These are phyloP conservation scores for Schizothecium vesticola DNA, from an alignment of 495 filamentous ascomycete genomes.

Conservation along the genomic window DNA sequence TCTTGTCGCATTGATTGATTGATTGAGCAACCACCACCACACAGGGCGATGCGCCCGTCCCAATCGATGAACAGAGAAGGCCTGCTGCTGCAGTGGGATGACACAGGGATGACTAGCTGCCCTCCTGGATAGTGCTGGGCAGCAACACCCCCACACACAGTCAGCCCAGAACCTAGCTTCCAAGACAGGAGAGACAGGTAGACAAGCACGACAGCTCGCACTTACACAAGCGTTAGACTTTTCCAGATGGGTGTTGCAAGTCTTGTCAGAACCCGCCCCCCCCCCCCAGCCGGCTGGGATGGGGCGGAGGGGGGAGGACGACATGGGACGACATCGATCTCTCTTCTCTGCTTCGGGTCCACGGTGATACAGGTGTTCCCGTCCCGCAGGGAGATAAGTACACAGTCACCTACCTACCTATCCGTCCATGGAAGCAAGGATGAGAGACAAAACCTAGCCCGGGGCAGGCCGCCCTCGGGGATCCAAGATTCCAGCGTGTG, in stretches of 20 bases:
- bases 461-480: background rate
- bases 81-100: slow-evolving; percentile 8
- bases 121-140: background rate
- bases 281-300: background rate
- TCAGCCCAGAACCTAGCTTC: background rate
- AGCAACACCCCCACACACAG: background rate
- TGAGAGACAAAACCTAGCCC: background rate
- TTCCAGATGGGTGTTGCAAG: background rate
- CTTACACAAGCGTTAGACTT: background rate
- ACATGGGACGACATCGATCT: background rate
- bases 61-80: slow-evolving; percentile 5
- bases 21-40: slow-evolving; percentile 15
- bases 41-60: background rate
- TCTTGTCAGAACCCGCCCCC: background rate
- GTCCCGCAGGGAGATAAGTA: background rate
- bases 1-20: slow-evolving; percentile 19
- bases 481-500: background rate
- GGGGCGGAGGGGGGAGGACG: no score
- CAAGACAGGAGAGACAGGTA: background rate
- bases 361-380: background rate
- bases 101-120: slow-evolving; percentile 3
- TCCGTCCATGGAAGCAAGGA: background rate
- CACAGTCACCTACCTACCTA: background rate
- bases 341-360: background rate
- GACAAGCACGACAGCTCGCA: background rate